Conservation (phyloP, 2,329 filamentous ascomycete genomes). For the Leptosphaerulina australis region DNA sequence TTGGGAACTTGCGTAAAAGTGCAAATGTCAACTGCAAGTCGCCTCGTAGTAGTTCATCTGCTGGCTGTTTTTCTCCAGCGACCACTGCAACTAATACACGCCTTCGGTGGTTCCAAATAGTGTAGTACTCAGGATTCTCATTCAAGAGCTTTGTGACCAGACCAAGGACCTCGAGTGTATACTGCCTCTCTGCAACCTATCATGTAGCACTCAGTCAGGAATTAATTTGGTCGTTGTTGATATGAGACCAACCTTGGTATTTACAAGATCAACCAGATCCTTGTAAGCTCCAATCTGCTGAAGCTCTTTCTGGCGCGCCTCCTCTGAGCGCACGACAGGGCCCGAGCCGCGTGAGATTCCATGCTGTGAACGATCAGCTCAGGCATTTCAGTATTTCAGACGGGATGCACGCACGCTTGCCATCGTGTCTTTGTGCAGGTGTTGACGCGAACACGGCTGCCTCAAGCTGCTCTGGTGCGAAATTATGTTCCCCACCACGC, state of each 20-base stretch:
- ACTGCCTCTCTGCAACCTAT: constrained; percentile 55
- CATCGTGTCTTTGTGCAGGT: constrained; percentile 34
- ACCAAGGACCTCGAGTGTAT: constrained; percentile 64
- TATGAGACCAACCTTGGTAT: constrained; percentile 61
- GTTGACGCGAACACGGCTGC: constrained; percentile 22
- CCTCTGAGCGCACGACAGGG: constrained; percentile 66
- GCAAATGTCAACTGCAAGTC: constrained; percentile 86
- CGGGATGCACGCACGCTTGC: constrained; percentile 47
- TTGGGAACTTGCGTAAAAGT: constrained; percentile 82
- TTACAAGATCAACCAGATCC: constrained; percentile 70
- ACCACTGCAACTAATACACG: constrained; percentile 69
- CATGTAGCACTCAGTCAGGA: background rate
- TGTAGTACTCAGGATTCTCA: constrained; percentile 87
- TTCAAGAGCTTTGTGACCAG: constrained; percentile 74
- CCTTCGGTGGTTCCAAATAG: constrained; percentile 87
- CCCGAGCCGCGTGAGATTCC: constrained; percentile 70
- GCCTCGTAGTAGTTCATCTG: constrained; percentile 64
- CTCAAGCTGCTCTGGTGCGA: constrained; percentile 27
- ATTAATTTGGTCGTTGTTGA: background rate
- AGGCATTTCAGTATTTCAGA: background rate
- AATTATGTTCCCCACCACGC: constrained; percentile 38
- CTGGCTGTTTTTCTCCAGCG: constrained; percentile 33
- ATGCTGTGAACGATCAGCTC: constrained; percentile 66
- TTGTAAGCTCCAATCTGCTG: constrained; percentile 79
- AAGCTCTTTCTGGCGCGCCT: constrained; percentile 72